These are phyloP conservation scores for Tricladium varicosporioides DNA, from an alignment of 2,329 filamentous ascomycete species.

Conservation along the genomic window DNA sequence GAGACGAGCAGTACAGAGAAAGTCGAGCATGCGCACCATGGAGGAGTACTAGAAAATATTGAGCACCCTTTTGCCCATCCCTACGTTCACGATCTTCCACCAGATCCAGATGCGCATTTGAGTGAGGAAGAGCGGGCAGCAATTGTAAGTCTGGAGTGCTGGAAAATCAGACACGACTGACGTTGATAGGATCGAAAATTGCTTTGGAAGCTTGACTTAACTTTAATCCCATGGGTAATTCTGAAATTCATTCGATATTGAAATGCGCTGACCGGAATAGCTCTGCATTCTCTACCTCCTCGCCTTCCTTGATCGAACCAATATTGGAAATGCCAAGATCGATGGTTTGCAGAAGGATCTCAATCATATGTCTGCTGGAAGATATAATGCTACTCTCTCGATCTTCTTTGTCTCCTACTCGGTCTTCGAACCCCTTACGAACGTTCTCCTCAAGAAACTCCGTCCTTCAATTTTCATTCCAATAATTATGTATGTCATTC, in stretches of 20 bases:
- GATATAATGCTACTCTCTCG: constrained; percentile 74
- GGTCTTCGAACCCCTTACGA: constrained; percentile 72
- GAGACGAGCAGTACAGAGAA: too few relatives aligned
- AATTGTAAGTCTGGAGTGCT: constrained; percentile 46
- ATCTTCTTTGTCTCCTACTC: constrained; percentile 88
- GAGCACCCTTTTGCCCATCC: too few relatives aligned
- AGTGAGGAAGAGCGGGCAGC: constrained; percentile 59
- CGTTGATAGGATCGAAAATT: constrained; percentile 56
- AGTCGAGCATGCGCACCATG: too few relatives aligned
- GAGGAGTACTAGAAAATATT: too few relatives aligned
- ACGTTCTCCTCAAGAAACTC: constrained; percentile 69
- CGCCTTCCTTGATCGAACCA: constrained; percentile 73
- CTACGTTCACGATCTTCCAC: constrained; percentile 13
- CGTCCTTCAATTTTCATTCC: constrained; percentile 79
- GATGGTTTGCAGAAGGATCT: constrained; percentile 60
- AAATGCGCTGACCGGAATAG: constrained; percentile 30
- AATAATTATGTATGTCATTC: constrained; percentile 68
- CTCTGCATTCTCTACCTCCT: constrained; percentile 74
- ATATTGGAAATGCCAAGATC: constrained; percentile 74
- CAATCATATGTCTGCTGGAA: constrained; percentile 52
- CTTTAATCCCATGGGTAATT: constrained; percentile 57
- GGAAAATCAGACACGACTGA: constrained; percentile 2
- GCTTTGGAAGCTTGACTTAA: constrained; percentile 59
- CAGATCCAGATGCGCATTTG: constrained; percentile 62
- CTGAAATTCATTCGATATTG: neutral